A percentile compares a stretch with the other conserved stretches of the same genome.
phyloP scores from a whole-genome alignment of 2,329 filamentous ascomycete species.

The Nannizziopsis arthrosporioides region DNA sequence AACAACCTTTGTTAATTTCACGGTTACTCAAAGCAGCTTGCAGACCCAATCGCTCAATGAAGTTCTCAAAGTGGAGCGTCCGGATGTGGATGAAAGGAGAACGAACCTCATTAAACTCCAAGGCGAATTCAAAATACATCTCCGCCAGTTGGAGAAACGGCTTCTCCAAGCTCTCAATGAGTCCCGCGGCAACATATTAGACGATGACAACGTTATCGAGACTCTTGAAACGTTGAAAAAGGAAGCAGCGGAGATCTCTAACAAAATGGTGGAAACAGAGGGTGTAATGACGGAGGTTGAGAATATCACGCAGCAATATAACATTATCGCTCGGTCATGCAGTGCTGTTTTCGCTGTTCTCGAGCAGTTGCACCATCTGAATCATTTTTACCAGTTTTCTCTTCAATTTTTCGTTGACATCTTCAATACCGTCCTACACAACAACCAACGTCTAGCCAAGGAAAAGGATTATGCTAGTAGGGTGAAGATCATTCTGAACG shows the following conservation, averaged over 20 bases:
- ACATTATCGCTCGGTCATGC: slow-evolving; percentile 83
- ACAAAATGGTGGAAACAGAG: slow-evolving; percentile 92
- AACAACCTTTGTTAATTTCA: slow-evolving; percentile 98
- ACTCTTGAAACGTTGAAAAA: slow-evolving; percentile 96
- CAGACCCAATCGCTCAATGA: slow-evolving; percentile 97
- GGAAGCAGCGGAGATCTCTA: slow-evolving; percentile 88
- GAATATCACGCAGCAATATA: slow-evolving; percentile 87
- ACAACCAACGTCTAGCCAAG: slow-evolving; percentile 59
- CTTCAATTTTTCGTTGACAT: slow-evolving; percentile 97
- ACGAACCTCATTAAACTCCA: slow-evolving; percentile 98
- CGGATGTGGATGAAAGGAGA: slow-evolving; percentile 89
- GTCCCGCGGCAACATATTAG: slow-evolving; percentile 91
- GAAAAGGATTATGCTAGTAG: slow-evolving; percentile 66
- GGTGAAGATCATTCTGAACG: slow-evolving; percentile 78
- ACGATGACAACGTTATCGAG: slow-evolving; percentile 96
- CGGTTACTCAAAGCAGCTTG: slow-evolving; percentile 94
- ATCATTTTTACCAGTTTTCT: slow-evolving; percentile 99
- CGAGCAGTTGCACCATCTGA: slow-evolving; percentile 93
- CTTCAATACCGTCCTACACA: slow-evolving; percentile 80
- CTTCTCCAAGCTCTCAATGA: slow-evolving; percentile 92
- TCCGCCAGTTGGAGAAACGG: slow-evolving; percentile 87
- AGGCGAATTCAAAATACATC: slow-evolving; percentile 97
- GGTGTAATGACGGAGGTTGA: slow-evolving; percentile 98
- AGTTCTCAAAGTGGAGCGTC: slow-evolving; percentile 91
- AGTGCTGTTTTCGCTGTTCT: slow-evolving; percentile 94